phyloP scores from a whole-genome alignment of 805 yeast genomes.

The Kregervanrija pseudodelftensis region DNA sequence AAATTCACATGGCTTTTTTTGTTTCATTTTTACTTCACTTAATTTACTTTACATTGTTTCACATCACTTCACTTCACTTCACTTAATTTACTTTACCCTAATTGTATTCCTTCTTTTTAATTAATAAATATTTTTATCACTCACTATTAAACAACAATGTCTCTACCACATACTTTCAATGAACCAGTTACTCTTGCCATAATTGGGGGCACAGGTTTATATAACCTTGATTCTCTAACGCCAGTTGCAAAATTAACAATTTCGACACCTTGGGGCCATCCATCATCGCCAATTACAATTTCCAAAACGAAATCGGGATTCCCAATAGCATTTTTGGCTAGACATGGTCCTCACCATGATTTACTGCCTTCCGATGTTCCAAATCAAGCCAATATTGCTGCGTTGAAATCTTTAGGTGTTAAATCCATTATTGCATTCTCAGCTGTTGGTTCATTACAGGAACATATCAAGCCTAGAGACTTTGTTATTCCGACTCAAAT shows the following conservation, averaged over 20 bases:
- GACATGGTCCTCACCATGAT: constrained; percentile 92
- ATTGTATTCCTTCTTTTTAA: not conserved
- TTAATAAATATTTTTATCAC: not conserved
- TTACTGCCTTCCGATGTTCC: constrained; percentile 90
- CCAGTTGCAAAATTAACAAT: constrained; percentile 81
- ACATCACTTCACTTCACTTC: not conserved
- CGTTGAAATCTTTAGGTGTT: constrained; percentile 81
- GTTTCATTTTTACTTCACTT: no score
- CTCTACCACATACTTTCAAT: constrained; percentile 42
- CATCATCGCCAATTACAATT: constrained; percentile 89
- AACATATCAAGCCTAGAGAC: constrained; percentile 86
- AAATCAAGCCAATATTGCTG: constrained; percentile 89
- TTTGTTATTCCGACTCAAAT: constrained; percentile 95
- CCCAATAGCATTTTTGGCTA: constrained; percentile 87
- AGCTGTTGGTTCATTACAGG: constrained; percentile 93
- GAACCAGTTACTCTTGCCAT: constrained; percentile 77
- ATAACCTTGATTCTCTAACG: constrained; percentile 70
- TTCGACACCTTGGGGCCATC: constrained; percentile 96
- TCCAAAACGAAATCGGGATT: constrained; percentile 71
- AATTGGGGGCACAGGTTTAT: constrained; percentile 98
- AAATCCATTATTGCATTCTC: constrained; percentile 85
- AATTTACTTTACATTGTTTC: no score
- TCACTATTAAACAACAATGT: not conserved
- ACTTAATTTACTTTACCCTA: not conserved
- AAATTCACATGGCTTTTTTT: no score